Evolutionary conservation across 2,329 filamentous ascomycete species (phyloP).

Genomic region (Penicillium sp.): DNA sequence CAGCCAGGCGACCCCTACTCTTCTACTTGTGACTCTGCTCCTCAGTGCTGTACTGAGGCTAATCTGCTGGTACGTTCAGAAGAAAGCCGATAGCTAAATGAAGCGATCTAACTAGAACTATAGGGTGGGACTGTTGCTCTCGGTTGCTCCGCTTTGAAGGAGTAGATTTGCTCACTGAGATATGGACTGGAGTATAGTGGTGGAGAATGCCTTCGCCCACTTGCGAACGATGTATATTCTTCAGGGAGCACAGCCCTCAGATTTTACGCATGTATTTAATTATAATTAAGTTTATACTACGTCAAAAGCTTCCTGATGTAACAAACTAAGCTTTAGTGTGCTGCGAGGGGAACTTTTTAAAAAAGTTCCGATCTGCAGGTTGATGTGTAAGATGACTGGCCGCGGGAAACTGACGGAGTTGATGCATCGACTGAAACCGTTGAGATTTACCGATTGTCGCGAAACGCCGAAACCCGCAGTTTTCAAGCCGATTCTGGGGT

Average conservation of each 20-base stretch:
- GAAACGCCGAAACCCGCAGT: not conserved
- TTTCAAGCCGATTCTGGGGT: no score
- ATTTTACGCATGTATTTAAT: constrained; percentile 1
- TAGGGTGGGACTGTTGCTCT: constrained; percentile 31
- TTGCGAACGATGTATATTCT: constrained; percentile 3
- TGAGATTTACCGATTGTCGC: not conserved
- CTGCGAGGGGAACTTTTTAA: not conserved
- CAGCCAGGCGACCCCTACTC: constrained; percentile 29
- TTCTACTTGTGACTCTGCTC: constrained; percentile 21
- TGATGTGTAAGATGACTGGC: not conserved
- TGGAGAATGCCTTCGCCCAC: not conserved
- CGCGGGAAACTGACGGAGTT: not conserved
- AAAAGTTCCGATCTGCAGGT: not conserved
- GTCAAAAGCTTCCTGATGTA: not conserved
- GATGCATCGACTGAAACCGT: not conserved
- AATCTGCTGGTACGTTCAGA: constrained; percentile 32
- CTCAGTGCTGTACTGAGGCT: constrained; percentile 37
- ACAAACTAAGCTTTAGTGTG: not conserved
- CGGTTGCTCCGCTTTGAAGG: constrained; percentile 24
- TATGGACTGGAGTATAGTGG: not conserved
- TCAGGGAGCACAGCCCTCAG: not conserved
- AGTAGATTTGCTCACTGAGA: not conserved
- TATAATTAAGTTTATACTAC: not conserved
- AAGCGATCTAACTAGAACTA: constrained; percentile 2
- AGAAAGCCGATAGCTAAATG: not conserved